Percentiles rank a stretch among this genome's conserved stretches.
phyloP scores from a whole-genome alignment of 192 early-diverging fungal species.

The Linnemannia exigua region DNA sequence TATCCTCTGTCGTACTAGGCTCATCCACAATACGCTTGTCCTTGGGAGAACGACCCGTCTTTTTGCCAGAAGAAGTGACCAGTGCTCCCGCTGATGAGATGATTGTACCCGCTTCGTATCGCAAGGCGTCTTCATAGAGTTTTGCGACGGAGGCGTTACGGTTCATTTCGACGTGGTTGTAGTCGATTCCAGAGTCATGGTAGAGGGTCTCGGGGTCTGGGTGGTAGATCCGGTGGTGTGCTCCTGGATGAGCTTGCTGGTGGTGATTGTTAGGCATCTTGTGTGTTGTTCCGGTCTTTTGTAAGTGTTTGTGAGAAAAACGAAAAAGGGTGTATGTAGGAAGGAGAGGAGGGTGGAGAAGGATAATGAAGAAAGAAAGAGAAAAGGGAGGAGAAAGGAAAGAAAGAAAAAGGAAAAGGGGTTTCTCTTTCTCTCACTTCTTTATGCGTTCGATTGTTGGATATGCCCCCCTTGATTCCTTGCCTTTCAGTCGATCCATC shows the following conservation, averaged over 20 bases:
- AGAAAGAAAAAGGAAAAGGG: neutral
- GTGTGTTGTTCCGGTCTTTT: neutral
- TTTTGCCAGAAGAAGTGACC: constrained; percentile 89
- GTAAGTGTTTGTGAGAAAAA: neutral
- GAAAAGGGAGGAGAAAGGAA: neutral
- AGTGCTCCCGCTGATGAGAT: constrained; percentile 93
- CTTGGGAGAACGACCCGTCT: constrained; percentile 93
- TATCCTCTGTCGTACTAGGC: constrained; percentile 78
- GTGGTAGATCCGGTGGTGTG: constrained; percentile 16
- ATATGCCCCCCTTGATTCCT: neutral
- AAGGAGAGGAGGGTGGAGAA: neutral
- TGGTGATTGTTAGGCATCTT: constrained; percentile 3
- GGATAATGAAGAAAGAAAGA: neutral
- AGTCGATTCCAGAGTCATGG: constrained; percentile 71
- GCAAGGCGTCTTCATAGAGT: constrained; percentile 93
- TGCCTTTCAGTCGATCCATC: neutral
- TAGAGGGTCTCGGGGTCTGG: constrained; percentile 42
- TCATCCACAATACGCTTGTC: constrained; percentile 99
- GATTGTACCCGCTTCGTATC: constrained; percentile 84
- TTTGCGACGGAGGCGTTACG: constrained; percentile 87
- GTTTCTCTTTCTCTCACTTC: neutral
- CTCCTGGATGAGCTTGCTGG: constrained; percentile 17
- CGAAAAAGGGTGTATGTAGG: neutral
- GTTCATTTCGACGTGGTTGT: constrained; percentile 82
- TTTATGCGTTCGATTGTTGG: neutral